A percentile compares a stretch with the other conserved stretches of the same genome.
These are phyloP conservation scores for Niveomyces coronatus DNA, from an alignment of 2,329 filamentous ascomycete genomes.

Conservation along the genomic window DNA sequence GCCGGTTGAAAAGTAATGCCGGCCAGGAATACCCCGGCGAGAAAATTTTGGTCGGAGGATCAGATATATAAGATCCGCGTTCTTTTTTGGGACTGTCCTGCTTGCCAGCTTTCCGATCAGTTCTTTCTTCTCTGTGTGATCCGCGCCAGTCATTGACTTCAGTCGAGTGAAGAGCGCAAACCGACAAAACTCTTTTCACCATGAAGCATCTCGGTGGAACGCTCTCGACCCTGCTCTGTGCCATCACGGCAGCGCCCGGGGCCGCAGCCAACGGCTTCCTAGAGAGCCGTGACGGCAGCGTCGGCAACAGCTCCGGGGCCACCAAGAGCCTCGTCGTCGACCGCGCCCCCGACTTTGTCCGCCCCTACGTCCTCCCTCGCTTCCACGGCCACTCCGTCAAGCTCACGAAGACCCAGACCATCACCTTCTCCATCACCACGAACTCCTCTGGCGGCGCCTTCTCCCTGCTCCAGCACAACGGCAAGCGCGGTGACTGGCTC, in stretches of 20 bases:
- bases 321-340: constrained; percentile 11
- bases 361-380: constrained; percentile 17
- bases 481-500: constrained; percentile 11
- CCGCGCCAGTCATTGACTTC: too few species aligned
- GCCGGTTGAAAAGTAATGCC: too few species aligned
- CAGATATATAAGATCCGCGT: too few species aligned
- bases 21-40: too few species aligned
- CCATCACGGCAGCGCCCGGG: background rate
- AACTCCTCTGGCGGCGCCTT: constrained; percentile 17
- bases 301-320: constrained; percentile 14
- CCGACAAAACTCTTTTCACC: background rate
- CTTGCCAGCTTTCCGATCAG: too few species aligned
- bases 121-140: too few species aligned
- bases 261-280: constrained; percentile 4
- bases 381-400: constrained; percentile 15
- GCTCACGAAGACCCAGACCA: constrained; percentile 14
- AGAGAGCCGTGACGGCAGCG: constrained; percentile 13
- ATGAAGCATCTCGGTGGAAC: constrained; percentile 1
- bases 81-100: too few species aligned
- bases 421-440: constrained; percentile 15
- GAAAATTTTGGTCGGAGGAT: too few species aligned
- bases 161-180: too few species aligned
- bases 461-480: constrained; percentile 15
- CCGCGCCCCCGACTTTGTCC: constrained; percentile 13
- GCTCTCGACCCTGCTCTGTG: background rate